These are phyloP conservation scores for Suillus ampliporus DNA, from an alignment of 768 basidiomycete species.

Conservation along the genomic window DNA sequence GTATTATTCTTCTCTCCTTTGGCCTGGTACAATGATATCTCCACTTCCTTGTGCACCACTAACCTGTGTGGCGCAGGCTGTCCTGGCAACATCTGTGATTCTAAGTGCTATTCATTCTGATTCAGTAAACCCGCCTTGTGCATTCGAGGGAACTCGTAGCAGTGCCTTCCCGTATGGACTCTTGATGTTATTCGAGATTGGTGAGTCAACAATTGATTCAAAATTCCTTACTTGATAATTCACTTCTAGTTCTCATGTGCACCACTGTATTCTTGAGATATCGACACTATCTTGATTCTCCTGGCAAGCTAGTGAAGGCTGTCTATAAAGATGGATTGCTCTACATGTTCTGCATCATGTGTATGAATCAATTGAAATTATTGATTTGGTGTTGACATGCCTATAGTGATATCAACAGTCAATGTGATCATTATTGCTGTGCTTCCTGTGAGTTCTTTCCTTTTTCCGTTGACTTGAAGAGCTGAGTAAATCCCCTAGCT, in stretches of 20 bases:
- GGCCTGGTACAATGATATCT: neutral
- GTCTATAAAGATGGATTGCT: slow-evolving; percentile 12
- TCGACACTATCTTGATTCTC: slow-evolving; percentile 7
- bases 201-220: slow-evolving; percentile 1
- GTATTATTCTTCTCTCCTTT: neutral
- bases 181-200: slow-evolving; percentile 8
- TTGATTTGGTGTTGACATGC: neutral
- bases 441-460: slow-evolving; percentile 1
- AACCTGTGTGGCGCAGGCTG: neutral
- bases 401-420: neutral
- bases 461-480: neutral
- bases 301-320: slow-evolving; percentile 1
- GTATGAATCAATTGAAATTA: neutral
- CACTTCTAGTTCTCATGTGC: slow-evolving; percentile 9
- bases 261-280: slow-evolving; percentile 8
- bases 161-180: slow-evolving; percentile 12
- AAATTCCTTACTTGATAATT: neutral
- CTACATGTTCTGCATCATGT: slow-evolving; percentile 1
- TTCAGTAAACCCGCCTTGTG: slow-evolving; percentile 1
- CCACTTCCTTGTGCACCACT: neutral
- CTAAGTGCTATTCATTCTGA: neutral
- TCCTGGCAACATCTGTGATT: neutral
- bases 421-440: neutral
- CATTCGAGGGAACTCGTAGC: neutral
- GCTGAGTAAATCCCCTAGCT: neutral